Evolutionary conservation across 129 eudicot genomes (phyloP).

Genomic region (Oenanthe sinensis): DNA sequence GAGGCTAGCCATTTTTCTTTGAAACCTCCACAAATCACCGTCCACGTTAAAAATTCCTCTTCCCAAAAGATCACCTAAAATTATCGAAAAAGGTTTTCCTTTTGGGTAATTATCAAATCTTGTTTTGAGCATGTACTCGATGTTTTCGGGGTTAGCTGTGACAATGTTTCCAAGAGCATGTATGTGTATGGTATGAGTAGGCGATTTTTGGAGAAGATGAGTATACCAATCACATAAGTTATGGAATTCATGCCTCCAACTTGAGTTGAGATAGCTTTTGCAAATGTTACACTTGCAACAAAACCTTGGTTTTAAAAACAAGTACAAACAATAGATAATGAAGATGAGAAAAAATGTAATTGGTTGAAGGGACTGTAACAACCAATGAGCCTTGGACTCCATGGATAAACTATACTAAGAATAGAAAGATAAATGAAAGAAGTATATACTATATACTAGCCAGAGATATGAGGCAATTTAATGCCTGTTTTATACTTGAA

Average conservation of each 20-base stretch:
- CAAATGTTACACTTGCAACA: conserved; percentile 61
- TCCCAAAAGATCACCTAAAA: conserved; percentile 76
- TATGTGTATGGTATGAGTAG: conserved; percentile 58
- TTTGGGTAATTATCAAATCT: conserved; percentile 72
- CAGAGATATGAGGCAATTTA: background rate
- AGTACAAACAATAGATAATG: conserved; percentile 11
- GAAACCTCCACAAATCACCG: conserved; percentile 78
- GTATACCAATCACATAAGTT: conserved; percentile 91
- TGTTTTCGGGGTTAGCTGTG: conserved; percentile 58
- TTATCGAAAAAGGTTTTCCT: conserved; percentile 64
- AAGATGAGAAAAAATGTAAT: background rate
- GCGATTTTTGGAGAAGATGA: conserved; percentile 64
- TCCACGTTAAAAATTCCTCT: conserved; percentile 82
- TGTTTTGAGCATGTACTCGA: conserved; percentile 81
- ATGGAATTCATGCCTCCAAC: conserved; percentile 44
- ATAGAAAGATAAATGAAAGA: background rate
- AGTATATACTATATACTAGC: background rate
- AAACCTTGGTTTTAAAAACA: conserved; percentile 17
- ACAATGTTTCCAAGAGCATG: conserved; percentile 72
- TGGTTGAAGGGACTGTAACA: conserved; percentile 8
- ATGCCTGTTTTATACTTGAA: background rate
- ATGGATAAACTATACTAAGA: conserved; percentile 1
- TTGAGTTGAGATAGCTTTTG: conserved; percentile 42
- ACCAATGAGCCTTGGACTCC: conserved; percentile 16
- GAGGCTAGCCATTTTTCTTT: conserved; percentile 60